phyloP scores from a whole-genome alignment of 139 green algal species.

The Astrephomene gubernaculifera region DNA sequence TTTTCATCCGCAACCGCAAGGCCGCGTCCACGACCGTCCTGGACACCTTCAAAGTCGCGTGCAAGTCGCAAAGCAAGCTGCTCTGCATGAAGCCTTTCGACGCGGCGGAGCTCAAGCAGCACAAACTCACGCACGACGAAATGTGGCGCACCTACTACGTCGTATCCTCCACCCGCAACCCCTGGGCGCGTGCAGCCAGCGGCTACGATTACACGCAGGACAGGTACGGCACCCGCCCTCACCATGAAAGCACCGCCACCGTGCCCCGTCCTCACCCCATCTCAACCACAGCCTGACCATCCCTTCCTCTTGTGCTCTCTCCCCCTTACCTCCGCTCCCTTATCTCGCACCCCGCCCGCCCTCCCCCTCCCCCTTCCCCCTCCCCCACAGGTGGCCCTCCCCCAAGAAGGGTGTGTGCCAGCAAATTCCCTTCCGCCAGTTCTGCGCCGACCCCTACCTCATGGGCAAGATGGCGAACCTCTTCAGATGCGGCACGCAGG shows the following conservation, averaged over 20 bases:
- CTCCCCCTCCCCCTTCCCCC: background rate
- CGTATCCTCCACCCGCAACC: conserved; percentile 23
- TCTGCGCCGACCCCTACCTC: conserved; percentile 43
- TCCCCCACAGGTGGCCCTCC: conserved; percentile 19
- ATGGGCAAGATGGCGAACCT: conserved; percentile 45
- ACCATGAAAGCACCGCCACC: too few species aligned
- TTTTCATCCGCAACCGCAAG: conserved; percentile 49
- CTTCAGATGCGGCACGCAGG: conserved; percentile 34
- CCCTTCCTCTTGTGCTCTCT: background rate
- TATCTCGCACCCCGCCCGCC: background rate
- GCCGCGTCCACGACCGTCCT: conserved; percentile 37
- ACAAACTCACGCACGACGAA: conserved; percentile 4
- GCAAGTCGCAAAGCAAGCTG: conserved; percentile 15
- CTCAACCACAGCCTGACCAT: too few species aligned
- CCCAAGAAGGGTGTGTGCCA: conserved; percentile 29
- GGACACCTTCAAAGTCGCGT: conserved; percentile 38
- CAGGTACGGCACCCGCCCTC: background rate
- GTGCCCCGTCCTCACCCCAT: too few species aligned
- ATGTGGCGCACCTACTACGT: conserved; percentile 41
- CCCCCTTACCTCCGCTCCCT: background rate
- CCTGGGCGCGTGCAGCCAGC: conserved; percentile 36
- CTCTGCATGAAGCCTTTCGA: conserved; percentile 32
- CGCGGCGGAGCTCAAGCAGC: background rate
- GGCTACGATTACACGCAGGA: conserved; percentile 42
- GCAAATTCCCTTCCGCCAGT: conserved; percentile 13